Base-by-base conservation (phyloP, 345 rosid genomes). In the Moricandia arvensis region DNA sequence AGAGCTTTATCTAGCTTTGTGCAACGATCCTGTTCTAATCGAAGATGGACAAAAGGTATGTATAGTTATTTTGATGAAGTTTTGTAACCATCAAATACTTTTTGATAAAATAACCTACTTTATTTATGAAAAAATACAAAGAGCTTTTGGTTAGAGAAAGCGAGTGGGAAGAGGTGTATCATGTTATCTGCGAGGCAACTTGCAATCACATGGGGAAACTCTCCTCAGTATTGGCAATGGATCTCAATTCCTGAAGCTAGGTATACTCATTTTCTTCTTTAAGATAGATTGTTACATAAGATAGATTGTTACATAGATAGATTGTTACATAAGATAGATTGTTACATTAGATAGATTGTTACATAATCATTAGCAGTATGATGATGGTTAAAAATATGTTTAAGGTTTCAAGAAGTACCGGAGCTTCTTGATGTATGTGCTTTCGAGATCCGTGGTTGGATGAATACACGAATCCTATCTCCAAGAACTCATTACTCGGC, bases 141-240 rank as follows among this genome's bases (percentile, higher is more conserved):
- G 90, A 80, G 84, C 80, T 81, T 83, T 38, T 81, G 66, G 38
- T 55, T 86, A 74, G 90, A 86, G 33, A 80, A 77, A 59, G 12
- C 5, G 51, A 84, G 69, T 73, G 90, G 88, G 75, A 83, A 83
- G 79, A 81, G 64, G 4, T 45, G 70, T 66, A 30, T 66, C 8
- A 27, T 66, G 70, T 47, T 66, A 47, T 81, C 91, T 1, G 73
- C 91, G 0, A 83, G 81, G 70, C 82, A 78, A 9, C 80, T 87
- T 0, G 6, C 18, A 38, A 87, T 87, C 68, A 69, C 80, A 18
- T 87, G 91, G 89, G 81, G 89, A 34, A 58, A 80, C 3, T 45
- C 80, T 35, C 87, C 91, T 6, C 2, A 34, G 0, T 82, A 88
- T 73, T 88, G 92, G 92, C 53, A 33, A 29, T 86, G 90, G 90